Conservation (phyloP, 306 rosid species). For the Dryas alaskensis region DNA sequence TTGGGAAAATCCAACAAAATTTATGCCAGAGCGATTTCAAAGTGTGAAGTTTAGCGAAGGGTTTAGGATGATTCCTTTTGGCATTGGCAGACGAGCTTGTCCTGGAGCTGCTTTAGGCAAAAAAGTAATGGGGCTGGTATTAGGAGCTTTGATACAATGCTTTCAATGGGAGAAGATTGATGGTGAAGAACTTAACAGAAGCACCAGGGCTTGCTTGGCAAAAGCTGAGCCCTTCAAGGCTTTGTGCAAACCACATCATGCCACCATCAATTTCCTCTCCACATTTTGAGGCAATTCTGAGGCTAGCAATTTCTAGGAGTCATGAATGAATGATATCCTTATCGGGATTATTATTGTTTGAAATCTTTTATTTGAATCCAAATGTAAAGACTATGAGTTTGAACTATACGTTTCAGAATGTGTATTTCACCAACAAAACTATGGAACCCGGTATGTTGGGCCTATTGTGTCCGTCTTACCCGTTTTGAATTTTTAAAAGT, state of each 20-base stretch:
- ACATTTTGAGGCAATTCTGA: too few relatives aligned
- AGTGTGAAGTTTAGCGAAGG: conserved; percentile 5
- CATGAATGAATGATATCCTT: too few relatives aligned
- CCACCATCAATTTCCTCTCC: background rate
- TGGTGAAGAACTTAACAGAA: conserved; percentile 21
- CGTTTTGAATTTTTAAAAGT: too few relatives aligned
- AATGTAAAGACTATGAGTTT: too few relatives aligned
- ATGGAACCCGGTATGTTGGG: too few relatives aligned
- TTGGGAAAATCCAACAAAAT: conserved; percentile 26
- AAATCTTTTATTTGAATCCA: too few relatives aligned
- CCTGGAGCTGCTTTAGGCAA: conserved; percentile 40
- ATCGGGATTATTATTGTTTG: too few relatives aligned
- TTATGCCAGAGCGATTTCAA: conserved; percentile 32
- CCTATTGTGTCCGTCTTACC: too few relatives aligned
- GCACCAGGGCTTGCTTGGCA: conserved; percentile 24
- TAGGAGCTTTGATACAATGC: conserved; percentile 36
- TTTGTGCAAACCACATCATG: conserved; percentile 17
- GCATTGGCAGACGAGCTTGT: conserved; percentile 48
- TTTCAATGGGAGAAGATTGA: conserved; percentile 38
- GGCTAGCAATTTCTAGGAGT: too few relatives aligned
- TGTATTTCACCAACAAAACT: too few relatives aligned
- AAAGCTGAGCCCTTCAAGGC: conserved; percentile 30
- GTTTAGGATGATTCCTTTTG: conserved; percentile 40
- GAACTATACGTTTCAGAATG: too few relatives aligned
- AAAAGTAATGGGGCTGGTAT: conserved; percentile 19